Base-by-base conservation (phyloP, 2,329 filamentous ascomycete species). In the Huntiella bhutanensis region DNA sequence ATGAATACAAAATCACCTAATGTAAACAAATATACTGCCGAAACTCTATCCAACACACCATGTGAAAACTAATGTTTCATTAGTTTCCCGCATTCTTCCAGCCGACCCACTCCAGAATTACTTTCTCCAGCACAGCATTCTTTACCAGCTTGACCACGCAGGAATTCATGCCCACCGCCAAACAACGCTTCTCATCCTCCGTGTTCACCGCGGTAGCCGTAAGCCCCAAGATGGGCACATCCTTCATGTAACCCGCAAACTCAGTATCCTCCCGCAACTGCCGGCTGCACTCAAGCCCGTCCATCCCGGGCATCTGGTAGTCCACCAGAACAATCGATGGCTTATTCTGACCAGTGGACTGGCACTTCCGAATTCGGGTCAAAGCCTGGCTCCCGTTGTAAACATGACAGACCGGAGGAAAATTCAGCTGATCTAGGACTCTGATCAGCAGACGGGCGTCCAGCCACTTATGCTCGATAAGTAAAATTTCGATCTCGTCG, bases 361-460 rank as follows among this genome's bases (percentile, higher is more conserved):
- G 65, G 1, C 74, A 71, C 2, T 67, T 67, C 41, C 70, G 58
- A 12, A 88, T 64, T 56, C 86, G 86, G 15, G 86, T 77, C n/a
- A 88, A 65, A 1, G 80, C 82, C 56, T 88, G 82, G 57, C 80
- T 75, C 17, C 82, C 82, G 54, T 86, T 85, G 77, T 79, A 84
- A 0, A 44, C 46, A 19, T 49, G 48, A 5, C 35, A 33, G 8
- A 35, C 41, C 5, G 15, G 13, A n/a, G 41, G 46, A 28, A 49
- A 47, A 8, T 47, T 53, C 12, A 54, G 37, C 22, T 52, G 52
- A 37, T 53, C 52, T 12, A 55, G 45, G 8, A 52, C 46, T 33
- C 49, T 54, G 49, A 52, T 50, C 15, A 53, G 46, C 3, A 54
- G 52, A 42, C 52, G 52, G 10, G 50, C 41, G 33, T 54, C 51